A percentile compares a stretch with the other conserved stretches of the same genome.
phyloP scores from a whole-genome alignment of 2,329 filamentous ascomycete genomes.

The Fusarium sp. region DNA sequence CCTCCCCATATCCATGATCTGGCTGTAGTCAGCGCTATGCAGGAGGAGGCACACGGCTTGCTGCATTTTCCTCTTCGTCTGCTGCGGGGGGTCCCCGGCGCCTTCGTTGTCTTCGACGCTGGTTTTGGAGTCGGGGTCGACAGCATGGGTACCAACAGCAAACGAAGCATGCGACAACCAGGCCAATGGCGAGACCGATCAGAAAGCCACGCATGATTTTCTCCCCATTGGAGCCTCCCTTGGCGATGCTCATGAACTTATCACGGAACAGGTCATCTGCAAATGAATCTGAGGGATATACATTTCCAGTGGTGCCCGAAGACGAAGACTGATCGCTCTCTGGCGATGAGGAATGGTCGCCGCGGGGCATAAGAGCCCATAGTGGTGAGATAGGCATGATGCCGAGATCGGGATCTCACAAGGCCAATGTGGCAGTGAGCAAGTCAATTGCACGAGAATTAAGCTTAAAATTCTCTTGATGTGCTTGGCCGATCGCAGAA shows the following conservation, averaged over 20 bases:
- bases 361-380: slow-evolving; percentile 30
- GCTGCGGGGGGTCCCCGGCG: slow-evolving; percentile 29
- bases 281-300: slow-evolving; percentile 26
- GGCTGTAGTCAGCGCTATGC: not conserved
- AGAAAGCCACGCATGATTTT: slow-evolving; percentile 49
- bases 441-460: not conserved
- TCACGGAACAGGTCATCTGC: slow-evolving; percentile 43
- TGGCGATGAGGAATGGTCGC: slow-evolving; percentile 39
- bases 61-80: slow-evolving; percentile 29
- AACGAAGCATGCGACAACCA: slow-evolving; percentile 46
- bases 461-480: slow-evolving; percentile 22
- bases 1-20: not conserved
- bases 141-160: slow-evolving; percentile 51
- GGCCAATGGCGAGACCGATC: slow-evolving; percentile 47
- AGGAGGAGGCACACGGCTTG: slow-evolving; percentile 18
- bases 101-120: slow-evolving; percentile 30
- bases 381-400: slow-evolving; percentile 24
- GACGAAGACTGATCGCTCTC: slow-evolving; percentile 30
- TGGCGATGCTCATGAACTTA: slow-evolving; percentile 44
- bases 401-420: not conserved
- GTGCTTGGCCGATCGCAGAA: slow-evolving; percentile 3
- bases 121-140: slow-evolving; percentile 26
- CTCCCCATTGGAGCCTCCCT: slow-evolving; percentile 46
- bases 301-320: slow-evolving; percentile 16
- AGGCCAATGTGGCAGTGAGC: not conserved